Evolutionary conservation across 441 rosid genomes (phyloP), one percentile per base, ranked within the genome.

Genomic region (Gossypium davidsonii): DNA sequence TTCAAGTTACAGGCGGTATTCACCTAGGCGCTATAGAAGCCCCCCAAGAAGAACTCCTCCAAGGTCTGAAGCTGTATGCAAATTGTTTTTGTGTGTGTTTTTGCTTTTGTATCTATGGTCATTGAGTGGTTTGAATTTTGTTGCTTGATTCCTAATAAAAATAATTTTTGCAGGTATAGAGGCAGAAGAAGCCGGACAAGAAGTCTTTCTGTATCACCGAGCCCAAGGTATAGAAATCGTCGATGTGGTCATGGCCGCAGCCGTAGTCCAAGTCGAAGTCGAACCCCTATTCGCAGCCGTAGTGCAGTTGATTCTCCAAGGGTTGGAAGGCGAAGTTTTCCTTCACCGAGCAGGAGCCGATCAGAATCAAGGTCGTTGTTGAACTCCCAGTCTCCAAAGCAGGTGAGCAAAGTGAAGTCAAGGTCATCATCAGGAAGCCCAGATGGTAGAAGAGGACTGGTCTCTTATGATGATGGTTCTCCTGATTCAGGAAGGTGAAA

Each of bases 21-120:
- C 99, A 4, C 98, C 99, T 4, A 86, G 96, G 89, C 96, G 92
- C 17, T 89, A 67, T 66, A 84, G 95, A 78, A 90, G 95, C 71
- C 96, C 97, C 20, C 85, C 84, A 53, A 86, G 97, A 84, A 88
- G 97, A 84, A 88, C 92, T 74, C 92, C 97, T 70, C 94, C 85
- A 25, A 93, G 99, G 99, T 95, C 18, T 44, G 74, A 18, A 31
- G 6, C 34, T 15, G 59, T 2, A 14, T 14, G 6, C 21, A 11
- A 58, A 11, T 57, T 23, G 34, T 28, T 5, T 28, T 28, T 28
- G 6, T 28, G 6, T 31, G 34, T 31, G 34, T 31, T 31, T 31
- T 31, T 31, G 34, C 34, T 31, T 0, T 74, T 70, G 10, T 52
- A 46, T 23, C 28, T n/a, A 12, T 17, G 48, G 18, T 55, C 6